Conservation (phyloP, 495 filamentous ascomycete genomes). For the Neurospora terricola region DNA sequence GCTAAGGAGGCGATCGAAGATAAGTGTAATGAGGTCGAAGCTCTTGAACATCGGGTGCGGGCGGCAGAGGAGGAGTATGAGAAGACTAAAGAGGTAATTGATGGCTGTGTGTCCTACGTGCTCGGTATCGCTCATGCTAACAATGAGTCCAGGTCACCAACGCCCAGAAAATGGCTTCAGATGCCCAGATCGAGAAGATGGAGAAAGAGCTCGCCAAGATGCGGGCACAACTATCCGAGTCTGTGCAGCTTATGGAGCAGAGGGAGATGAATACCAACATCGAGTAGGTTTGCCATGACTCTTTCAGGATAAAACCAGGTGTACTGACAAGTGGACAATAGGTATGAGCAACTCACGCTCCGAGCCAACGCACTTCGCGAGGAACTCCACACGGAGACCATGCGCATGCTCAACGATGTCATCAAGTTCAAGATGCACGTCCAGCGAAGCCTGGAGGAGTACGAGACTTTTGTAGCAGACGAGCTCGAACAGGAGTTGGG, state of each 20-base stretch:
- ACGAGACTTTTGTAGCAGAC: slow-evolving; percentile 82
- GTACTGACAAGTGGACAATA: slow-evolving; percentile 24
- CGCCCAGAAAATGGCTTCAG: slow-evolving; percentile 75
- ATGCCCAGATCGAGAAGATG: slow-evolving; percentile 95
- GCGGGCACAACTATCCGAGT: slow-evolving; percentile 74
- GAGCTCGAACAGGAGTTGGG: slow-evolving; percentile 79
- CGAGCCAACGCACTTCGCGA: slow-evolving; percentile 77
- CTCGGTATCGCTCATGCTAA: neutral
- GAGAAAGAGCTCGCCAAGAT: slow-evolving; percentile 94
- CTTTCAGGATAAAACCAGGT: neutral
- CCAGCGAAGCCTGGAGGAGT: slow-evolving; percentile 82
- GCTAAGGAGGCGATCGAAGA: slow-evolving; percentile 94
- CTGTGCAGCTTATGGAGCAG: slow-evolving; percentile 86
- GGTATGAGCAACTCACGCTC: slow-evolving; percentile 83
- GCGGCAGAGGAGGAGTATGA: slow-evolving; percentile 90
- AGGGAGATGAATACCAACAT: slow-evolving; percentile 94
- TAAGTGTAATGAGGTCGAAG: slow-evolving; percentile 82
- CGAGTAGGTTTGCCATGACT: slow-evolving; percentile 48
- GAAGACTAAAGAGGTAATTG: slow-evolving; percentile 67
- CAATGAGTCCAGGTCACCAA: slow-evolving; percentile 46
- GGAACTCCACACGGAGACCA: slow-evolving; percentile 90
- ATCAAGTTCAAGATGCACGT: slow-evolving; percentile 98
- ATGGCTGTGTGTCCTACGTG: neutral
- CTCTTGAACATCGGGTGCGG: slow-evolving; percentile 73
- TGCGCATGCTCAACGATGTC: slow-evolving; percentile 91